Base-by-base conservation (phyloP, 2,329 filamentous ascomycete genomes). In the Bipolaris gigantea region DNA sequence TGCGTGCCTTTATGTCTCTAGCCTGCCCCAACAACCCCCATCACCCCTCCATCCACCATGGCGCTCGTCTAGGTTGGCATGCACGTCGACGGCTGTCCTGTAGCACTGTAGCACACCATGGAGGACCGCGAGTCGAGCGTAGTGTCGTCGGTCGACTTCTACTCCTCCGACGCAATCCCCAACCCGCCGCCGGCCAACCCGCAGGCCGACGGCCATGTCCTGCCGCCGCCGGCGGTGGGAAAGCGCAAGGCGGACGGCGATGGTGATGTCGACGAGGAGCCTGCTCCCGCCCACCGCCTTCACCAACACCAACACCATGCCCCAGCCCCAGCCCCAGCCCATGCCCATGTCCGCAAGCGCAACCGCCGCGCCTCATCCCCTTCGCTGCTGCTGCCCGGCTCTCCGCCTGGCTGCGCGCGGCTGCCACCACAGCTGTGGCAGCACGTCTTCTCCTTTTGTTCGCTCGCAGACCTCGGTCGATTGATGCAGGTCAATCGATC, bases 401-500 rank as follows among this genome's bases (percentile, higher is more conserved):
- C 38, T 53, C 53, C 67, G 51, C 49, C 61, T 48, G 57, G 58
- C 55, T 73, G 67, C 60, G 69, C 72, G 56, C 62, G 74, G 60
- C 77, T 87, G 52, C 83, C 85, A 67, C 77, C 80, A 62, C 83
- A 86, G 74, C 76, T 89, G 66, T 90, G 88, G 87, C 87, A 90
- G 67, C 81, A 82, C 67, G 79, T 90, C 65, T 89, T 90, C 72
- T 82, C 81, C 65, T 86, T 85, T 70, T 81, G 85, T 71, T 81
- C 85, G 55, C 87, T 88, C 53, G 80, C 75, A 70, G 78, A 81
- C 58, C 77, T 91, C 67, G 86, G 86, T 67, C 81, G 78, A 74
- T 79, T 90, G 77, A 79, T 90, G 74, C 76, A 78, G 72, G 83
- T 88, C 79, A 89, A 85, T 79, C 87, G 80, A 75, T 73, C 81